These are phyloP conservation scores for Tetrahymena malaccensis DNA, from an alignment of 73 alveolate genomes.

Conservation along the genomic window DNA sequence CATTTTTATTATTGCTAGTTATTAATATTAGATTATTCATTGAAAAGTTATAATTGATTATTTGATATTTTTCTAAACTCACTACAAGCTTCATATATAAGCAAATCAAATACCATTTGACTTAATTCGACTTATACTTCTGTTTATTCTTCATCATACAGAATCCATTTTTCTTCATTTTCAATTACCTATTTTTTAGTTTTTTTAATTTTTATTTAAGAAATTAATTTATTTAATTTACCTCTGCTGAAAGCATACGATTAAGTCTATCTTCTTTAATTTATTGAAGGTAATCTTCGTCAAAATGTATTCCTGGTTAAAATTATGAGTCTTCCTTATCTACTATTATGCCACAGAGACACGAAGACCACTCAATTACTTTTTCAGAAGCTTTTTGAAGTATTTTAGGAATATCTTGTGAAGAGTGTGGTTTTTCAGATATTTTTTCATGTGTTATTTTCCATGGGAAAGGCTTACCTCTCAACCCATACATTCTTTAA, in stretches of 20 bases:
- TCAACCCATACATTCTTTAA: conserved; percentile 68
- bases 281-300: conserved; percentile 43
- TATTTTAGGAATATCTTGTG: neutral
- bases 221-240: neutral
- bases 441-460: conserved; percentile 6
- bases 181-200: neutral
- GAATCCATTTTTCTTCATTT: conserved; percentile 39
- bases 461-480: conserved; percentile 87
- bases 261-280: conserved; percentile 49
- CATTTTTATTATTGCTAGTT: neutral
- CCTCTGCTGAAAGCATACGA: conserved; percentile 45
- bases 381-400: conserved; percentile 9
- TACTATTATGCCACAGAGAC: conserved; percentile 39
- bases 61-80: neutral
- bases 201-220: neutral
- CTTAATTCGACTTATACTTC: conserved; percentile 45
- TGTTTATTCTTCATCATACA: conserved; percentile 44
- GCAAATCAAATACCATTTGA: conserved; percentile 31
- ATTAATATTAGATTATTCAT: neutral
- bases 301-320: conserved; percentile 16
- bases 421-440: neutral
- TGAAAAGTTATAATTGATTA: neutral
- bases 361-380: conserved; percentile 36
- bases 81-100: conserved; percentile 32
- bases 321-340: conserved; percentile 41